Percentiles rank a stretch among this genome's conserved stretches.
Evolutionary conservation across 495 filamentous ascomycete species (phyloP).

Genomic region (Trichoderma erinaceum): DNA sequence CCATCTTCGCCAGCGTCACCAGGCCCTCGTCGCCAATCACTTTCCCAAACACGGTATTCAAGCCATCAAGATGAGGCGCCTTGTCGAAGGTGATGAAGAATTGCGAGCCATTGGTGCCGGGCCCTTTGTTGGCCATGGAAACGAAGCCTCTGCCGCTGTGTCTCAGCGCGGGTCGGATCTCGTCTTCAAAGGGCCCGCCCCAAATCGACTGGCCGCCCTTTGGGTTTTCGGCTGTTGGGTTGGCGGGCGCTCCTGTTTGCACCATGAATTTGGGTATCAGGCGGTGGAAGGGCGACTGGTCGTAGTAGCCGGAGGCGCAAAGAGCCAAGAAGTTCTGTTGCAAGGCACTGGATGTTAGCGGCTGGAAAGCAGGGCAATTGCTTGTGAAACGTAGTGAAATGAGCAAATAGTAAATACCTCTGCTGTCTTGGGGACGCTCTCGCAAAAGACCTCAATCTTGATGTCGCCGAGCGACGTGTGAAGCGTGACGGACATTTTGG

Average conservation of each 20-base stretch:
- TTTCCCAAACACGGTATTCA: slow-evolving; percentile 90
- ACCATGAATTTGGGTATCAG: slow-evolving; percentile 87
- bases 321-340: slow-evolving; percentile 93
- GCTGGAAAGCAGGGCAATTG: slow-evolving; percentile 25
- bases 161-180: slow-evolving; percentile 76
- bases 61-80: slow-evolving; percentile 86
- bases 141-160: slow-evolving; percentile 85
- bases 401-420: slow-evolving; percentile 44
- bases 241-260: slow-evolving; percentile 77
- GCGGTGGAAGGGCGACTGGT: slow-evolving; percentile 85
- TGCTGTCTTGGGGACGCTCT: slow-evolving; percentile 84
- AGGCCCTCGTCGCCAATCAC: slow-evolving; percentile 58
- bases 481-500: slow-evolving; percentile 60
- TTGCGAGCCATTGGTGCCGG: slow-evolving; percentile 85
- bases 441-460: slow-evolving; percentile 95
- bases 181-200: slow-evolving; percentile 80
- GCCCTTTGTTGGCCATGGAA: slow-evolving; percentile 89
- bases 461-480: slow-evolving; percentile 87
- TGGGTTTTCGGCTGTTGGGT: slow-evolving; percentile 50
- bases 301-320: slow-evolving; percentile 82
- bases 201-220: slow-evolving; percentile 85
- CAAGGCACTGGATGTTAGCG: background rate
- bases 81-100: slow-evolving; percentile 87
- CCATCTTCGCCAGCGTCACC: slow-evolving; percentile 66
- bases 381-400: slow-evolving; percentile 61